Evolutionary conservation across 2,329 filamentous ascomycete genomes (phyloP).

Genomic region (Metarhizium brunneum): DNA sequence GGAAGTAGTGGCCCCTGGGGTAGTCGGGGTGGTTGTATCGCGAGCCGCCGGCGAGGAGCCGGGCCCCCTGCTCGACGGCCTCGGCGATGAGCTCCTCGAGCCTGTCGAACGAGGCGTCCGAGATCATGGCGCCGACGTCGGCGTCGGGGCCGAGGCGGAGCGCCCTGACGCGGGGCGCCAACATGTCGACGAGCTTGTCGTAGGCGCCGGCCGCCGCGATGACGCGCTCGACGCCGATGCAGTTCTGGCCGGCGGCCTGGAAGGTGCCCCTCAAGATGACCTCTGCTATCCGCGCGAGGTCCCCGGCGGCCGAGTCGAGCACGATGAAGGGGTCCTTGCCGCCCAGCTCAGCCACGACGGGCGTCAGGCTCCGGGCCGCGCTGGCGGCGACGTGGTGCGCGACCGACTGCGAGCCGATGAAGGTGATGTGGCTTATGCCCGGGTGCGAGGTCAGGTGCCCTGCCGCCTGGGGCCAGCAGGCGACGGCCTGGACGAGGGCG

Average conservation of each 20-base stretch:
- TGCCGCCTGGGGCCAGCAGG: conserved; percentile 81
- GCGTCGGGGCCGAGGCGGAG: conserved; percentile 68
- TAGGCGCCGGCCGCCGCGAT: conserved; percentile 76
- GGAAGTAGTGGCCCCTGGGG: conserved; percentile 81
- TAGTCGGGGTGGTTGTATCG: conserved; percentile 63
- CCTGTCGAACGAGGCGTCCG: conserved; percentile 61
- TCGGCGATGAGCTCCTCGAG: conserved; percentile 70
- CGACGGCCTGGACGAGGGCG: conserved; percentile 71
- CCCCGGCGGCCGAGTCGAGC: conserved; percentile 61
- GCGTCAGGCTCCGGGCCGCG: conserved; percentile 77
- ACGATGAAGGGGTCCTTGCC: conserved; percentile 91
- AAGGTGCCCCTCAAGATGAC: conserved; percentile 89
- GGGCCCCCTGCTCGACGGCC: conserved; percentile 70
- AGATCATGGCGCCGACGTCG: conserved; percentile 88
- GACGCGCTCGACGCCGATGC: conserved; percentile 91
- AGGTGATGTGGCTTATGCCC: conserved; percentile 79
- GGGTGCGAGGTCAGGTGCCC: conserved; percentile 77
- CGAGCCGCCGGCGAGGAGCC: conserved; percentile 70
- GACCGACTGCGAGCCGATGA: conserved; percentile 84
- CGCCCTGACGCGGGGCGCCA: conserved; percentile 64
- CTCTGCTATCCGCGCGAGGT: conserved; percentile 65
- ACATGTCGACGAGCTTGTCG: conserved; percentile 56
- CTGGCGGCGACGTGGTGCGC: conserved; percentile 82
- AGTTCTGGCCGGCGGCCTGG: conserved; percentile 94
- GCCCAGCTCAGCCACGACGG: conserved; percentile 82